Evolutionary conservation across 805 yeast species (phyloP), one percentile per base, ranked within the genome.

Genomic region (Tetrapisispora iriomotensis): DNA sequence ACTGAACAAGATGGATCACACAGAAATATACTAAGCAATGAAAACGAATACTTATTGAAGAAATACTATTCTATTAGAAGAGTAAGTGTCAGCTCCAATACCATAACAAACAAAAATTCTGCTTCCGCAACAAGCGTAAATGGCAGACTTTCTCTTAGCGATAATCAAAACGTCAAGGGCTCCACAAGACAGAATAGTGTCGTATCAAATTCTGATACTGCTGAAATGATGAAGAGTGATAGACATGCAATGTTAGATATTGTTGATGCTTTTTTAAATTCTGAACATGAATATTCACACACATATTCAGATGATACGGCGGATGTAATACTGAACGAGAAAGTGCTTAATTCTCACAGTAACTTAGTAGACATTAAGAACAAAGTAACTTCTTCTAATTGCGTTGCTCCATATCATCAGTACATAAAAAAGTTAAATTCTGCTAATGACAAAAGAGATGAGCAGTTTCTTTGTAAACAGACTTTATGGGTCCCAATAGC

Each of bases 401-500:
- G 30, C 25, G 30, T 32, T 15, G 8, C 25, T 4, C 23, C 39
- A 18, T 37, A 37, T 20, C 18, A 25, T 10, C 27, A 37, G 10
- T 37, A 37, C 25, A 18, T 37, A 2, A 25, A 30, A 30, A 30
- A 19, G 26, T 30, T 37, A 12, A 20, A 25, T 7, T 28, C 15
- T 3, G 25, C 25, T 4, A 23, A 33, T 19, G 26, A 26, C 6
- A n/a, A 3, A 4, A 42, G 44, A 23, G 50, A 48, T 15, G 34
- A 40, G 17, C 45, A 46, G 21, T 36, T 47, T 5, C 27, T 55
- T 17, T 46, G 45, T 37, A 43, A 46, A 28, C 57, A 55, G 37
- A 55, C 53, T 23, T 30, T 58, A 43, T 58, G 63, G 63, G 38
- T 54, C 23, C 62, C 63, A 1, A 43, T 44, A 4, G 40, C 53